Conservation (phyloP, 2,329 filamentous ascomycete genomes). For the Claviceps arundinis region DNA sequence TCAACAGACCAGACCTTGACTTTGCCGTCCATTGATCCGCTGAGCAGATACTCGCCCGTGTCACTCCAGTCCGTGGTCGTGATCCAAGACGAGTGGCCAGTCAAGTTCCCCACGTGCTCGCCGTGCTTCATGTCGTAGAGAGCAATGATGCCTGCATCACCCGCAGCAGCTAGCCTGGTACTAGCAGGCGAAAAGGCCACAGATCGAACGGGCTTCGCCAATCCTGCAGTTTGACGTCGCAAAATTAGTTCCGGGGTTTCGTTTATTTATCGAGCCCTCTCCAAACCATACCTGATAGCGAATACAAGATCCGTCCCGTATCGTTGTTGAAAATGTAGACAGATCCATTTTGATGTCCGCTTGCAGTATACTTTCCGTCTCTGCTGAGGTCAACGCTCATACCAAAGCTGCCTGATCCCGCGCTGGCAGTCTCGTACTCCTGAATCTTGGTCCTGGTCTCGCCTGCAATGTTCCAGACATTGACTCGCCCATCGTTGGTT, state of each 20-base stretch:
- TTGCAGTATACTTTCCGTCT: constrained; percentile 78
- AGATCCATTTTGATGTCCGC: constrained; percentile 81
- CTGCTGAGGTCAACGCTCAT: constrained; percentile 69
- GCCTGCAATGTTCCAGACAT: constrained; percentile 64
- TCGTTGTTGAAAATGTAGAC: constrained; percentile 95
- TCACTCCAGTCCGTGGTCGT: constrained; percentile 86
- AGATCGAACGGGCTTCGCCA: constrained; percentile 74
- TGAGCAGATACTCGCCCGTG: constrained; percentile 82
- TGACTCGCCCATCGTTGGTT: constrained; percentile 75
- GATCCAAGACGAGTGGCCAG: constrained; percentile 75
- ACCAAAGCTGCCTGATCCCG: constrained; percentile 74
- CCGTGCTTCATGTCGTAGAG: constrained; percentile 87
- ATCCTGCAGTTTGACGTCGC: constrained; percentile 34
- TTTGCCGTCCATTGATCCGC: constrained; percentile 82
- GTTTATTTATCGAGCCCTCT: too few species aligned
- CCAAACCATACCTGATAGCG: constrained; percentile 52
- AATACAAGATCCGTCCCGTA: constrained; percentile 72
- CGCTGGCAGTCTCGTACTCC: constrained; percentile 65
- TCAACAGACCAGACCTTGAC: constrained; percentile 94
- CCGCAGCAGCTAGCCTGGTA: constrained; percentile 75
- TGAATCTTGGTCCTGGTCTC: constrained; percentile 51
- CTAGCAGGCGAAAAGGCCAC: constrained; percentile 80
- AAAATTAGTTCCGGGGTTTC: neutral
- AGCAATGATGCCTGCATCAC: constrained; percentile 77
- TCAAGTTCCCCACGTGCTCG: constrained; percentile 78